Base-by-base conservation (phyloP, 192 early-diverging fungal species). In the Coemansia asiatica region DNA sequence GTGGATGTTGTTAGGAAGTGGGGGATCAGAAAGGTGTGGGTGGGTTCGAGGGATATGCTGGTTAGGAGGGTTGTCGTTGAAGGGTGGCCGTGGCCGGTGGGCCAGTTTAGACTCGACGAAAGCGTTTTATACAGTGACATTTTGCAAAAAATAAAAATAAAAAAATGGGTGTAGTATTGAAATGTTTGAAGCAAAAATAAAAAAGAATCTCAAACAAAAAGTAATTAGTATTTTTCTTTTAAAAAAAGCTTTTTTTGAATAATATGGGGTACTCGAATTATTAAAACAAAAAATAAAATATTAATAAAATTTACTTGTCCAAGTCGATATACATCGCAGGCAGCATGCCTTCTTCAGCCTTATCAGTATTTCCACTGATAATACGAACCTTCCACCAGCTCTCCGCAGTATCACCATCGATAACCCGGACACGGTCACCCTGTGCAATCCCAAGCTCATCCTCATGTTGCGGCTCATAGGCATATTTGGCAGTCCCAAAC, bases 381-480 rank as follows among this genome's bases (percentile, higher is more conserved):
- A 51, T 66, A 13, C 77, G 56, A 7, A 80, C 77, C 36, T 67
- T 74, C 77, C 77, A 80, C 77, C 77, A 80, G 55, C 72, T 80
- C 51, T 80, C 77, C 0, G 68, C 71, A 13, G 53, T n/a, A 58
- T 80, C 77, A 6, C 77, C 77, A 38, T 80, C 77, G 12, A 80
- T 61, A 16, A 80, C 72, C 0, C 77, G 23, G 0, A 80, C 77
- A 7, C 77, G 65, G 25, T 74, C 72, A 5, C 72, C 77, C 7
- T 65, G 23, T 0, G 28, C 18, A 8, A 80, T 58, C n/a, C 38
- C 36, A n/a, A 80, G 68, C 56, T 80, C 77, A 18, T 80, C 77
- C 0, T 80, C 72, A 27, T 80, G 71, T 58, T 80, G 71, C 28
- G 71, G 77, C 46, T 67, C 65, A 62, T 80, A 80, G 15, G 67